Evolutionary conservation across 1,139 yeast genomes (phyloP), one percentile per base, ranked within the genome.

Genomic region (Diutina catenulata): DNA sequence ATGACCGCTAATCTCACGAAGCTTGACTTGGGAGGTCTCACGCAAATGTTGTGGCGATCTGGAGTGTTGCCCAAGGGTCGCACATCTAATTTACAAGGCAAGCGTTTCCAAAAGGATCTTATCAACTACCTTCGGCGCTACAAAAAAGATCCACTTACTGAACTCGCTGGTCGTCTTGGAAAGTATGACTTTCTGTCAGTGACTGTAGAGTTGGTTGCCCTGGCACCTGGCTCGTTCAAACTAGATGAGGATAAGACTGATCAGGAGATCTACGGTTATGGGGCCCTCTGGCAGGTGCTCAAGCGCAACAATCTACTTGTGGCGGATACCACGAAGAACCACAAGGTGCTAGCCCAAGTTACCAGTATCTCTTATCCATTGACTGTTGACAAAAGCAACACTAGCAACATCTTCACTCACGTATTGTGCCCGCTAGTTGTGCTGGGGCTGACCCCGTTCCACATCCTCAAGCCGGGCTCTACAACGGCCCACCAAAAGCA

Each of bases 21-120:
- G 33, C 52, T 66, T 1, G 87, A 80, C 50, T 65, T 75, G 40
- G 59, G 60, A 4, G 67, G 67, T 1, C 71, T 79, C 39, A 76
- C 80, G 3, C 86, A 79, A 50, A 75, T 76, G 66, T 57, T 70
- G 28, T 79, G 86, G 87, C 54, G 66, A 31, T 71, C 80, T 3
- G 83, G 80, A 1, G 45, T 55, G 23, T 47, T 77, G n/a, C 10
- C 11, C 0, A 45, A 40, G 20, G 45, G 44, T 41, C 8, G 33
- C 5, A 35, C 49, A 37, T 10, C 32, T 3, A n/a, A 36, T 2
- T 27, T 33, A 4, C 33, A 35, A 19, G 51, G 51, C 1, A 36
- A 33, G 6, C 21, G 44, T 3, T 65, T 60, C 55, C 64, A 54
- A 37, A 47, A 40, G 2, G 74, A 70, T 45, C 50, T 78, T 9